These are phyloP conservation scores for Sanghuangporus sanghuang DNA, from an alignment of 1,284 basidiomycete genomes.

Conservation along the genomic window DNA sequence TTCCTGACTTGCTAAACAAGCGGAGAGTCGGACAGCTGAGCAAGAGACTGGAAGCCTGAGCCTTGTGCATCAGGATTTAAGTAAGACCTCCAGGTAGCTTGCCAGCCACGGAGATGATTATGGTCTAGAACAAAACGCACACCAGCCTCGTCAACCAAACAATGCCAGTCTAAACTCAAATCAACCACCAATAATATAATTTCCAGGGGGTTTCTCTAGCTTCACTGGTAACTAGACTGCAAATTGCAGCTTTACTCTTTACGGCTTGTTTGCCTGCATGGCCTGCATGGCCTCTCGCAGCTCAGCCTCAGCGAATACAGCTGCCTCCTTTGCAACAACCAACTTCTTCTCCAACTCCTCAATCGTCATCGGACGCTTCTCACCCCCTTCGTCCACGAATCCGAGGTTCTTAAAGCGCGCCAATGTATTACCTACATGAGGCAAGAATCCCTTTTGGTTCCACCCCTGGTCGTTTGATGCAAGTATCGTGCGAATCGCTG, in stretches of 20 bases:
- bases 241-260: slow-evolving; percentile 21
- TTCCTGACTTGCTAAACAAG: neutral
- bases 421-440: slow-evolving; percentile 59
- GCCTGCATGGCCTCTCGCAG: slow-evolving; percentile 67
- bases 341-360: slow-evolving; percentile 73
- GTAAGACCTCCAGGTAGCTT: neutral
- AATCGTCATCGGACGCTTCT: slow-evolving; percentile 49
- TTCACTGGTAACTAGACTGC: neutral
- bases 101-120: neutral
- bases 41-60: neutral
- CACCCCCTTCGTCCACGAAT: slow-evolving; percentile 40
- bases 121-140: neutral
- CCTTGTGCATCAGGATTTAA: neutral
- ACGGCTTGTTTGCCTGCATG: slow-evolving; percentile 50
- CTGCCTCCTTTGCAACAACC: slow-evolving; percentile 60
- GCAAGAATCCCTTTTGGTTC: slow-evolving; percentile 62
- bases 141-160: neutral
- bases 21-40: neutral
- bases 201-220: neutral
- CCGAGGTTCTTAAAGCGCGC: slow-evolving; percentile 64
- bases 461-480: slow-evolving; percentile 82
- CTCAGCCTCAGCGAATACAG: slow-evolving; percentile 66
- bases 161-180: neutral
- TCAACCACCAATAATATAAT: neutral
- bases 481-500: slow-evolving; percentile 74